These are phyloP conservation scores for Neurospora sp. DNA, from an alignment of 495 filamentous ascomycete species.

Conservation along the genomic window DNA sequence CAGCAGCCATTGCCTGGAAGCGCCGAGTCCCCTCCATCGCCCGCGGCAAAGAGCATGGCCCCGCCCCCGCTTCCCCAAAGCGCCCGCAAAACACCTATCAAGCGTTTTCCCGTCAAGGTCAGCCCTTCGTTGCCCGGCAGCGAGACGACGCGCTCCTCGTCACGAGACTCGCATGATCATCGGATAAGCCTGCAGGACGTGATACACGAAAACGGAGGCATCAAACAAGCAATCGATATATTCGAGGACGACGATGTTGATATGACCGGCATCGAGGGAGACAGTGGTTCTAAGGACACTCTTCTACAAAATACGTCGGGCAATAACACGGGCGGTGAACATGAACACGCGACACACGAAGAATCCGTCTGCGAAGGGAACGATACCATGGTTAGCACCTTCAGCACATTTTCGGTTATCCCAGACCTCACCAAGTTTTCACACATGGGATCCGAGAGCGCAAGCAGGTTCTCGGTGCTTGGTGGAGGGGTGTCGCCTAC, in stretches of 20 bases:
- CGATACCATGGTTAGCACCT: constrained; percentile 59
- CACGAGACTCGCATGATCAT: constrained; percentile 22
- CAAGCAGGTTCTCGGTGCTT: constrained; percentile 31
- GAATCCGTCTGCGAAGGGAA: constrained; percentile 40
- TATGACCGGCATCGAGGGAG: constrained; percentile 13
- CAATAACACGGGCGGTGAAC: constrained; percentile 3
- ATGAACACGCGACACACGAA: constrained; percentile 4
- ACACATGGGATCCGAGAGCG: constrained; percentile 47
- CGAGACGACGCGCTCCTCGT: constrained; percentile 16
- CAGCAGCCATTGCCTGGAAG: constrained; percentile 8
- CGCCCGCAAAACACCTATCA: constrained; percentile 42
- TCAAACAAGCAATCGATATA: constrained; percentile 40
- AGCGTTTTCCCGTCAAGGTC: constrained; percentile 44
- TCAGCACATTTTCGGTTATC: constrained; percentile 79
- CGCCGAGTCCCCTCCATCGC: background rate
- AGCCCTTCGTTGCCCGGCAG: constrained; percentile 19
- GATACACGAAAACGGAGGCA: constrained; percentile 29
- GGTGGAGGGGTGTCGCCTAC: constrained; percentile 26
- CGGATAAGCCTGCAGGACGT: constrained; percentile 33
- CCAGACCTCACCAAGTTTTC: constrained; percentile 85
- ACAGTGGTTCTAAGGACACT: constrained; percentile 1
- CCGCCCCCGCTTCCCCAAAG: constrained; percentile 25
- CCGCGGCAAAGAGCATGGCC: constrained; percentile 12
- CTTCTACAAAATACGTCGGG: background rate
- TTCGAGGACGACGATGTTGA: constrained; percentile 39